Conservation (phyloP, 805 yeast genomes). For the Saturnispora sanitii region DNA sequence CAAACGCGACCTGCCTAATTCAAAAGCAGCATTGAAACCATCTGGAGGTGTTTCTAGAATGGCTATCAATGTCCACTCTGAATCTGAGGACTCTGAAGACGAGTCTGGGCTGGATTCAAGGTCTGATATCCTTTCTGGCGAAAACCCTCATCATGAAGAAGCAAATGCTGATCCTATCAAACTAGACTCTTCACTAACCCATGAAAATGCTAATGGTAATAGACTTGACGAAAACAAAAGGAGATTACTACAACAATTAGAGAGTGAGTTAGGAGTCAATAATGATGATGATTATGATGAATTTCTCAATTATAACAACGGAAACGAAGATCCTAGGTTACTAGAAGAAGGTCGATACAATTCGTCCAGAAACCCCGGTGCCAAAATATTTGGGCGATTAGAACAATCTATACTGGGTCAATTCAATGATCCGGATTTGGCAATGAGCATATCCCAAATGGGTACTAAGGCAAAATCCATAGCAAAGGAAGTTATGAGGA, state of each 20-base stretch:
- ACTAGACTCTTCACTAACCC: too few relatives aligned
- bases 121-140: too few relatives aligned
- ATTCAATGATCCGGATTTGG: conserved; percentile 14
- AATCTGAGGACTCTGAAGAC: conserved; percentile 14
- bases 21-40: too few relatives aligned
- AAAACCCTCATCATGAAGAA: too few relatives aligned
- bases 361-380: neutral
- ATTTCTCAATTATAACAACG: neutral
- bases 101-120: neutral
- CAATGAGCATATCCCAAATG: conserved; percentile 17
- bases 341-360: conserved; percentile 13
- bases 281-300: conserved; percentile 11
- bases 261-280: conserved; percentile 17
- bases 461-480: conserved; percentile 22
- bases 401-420: conserved; percentile 16
- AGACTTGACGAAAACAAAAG: conserved; percentile 10
- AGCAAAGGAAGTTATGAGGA: conserved; percentile 21
- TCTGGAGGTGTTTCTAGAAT: conserved; percentile 13
- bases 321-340: conserved; percentile 20
- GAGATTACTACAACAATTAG: conserved; percentile 18
- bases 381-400: conserved; percentile 8
- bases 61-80: conserved; percentile 21
- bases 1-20: neutral
- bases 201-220: too few relatives aligned
- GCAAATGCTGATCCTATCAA: too few relatives aligned